Base-by-base conservation (phyloP, 2,329 filamentous ascomycete species). In the Claviceps citrina region DNA sequence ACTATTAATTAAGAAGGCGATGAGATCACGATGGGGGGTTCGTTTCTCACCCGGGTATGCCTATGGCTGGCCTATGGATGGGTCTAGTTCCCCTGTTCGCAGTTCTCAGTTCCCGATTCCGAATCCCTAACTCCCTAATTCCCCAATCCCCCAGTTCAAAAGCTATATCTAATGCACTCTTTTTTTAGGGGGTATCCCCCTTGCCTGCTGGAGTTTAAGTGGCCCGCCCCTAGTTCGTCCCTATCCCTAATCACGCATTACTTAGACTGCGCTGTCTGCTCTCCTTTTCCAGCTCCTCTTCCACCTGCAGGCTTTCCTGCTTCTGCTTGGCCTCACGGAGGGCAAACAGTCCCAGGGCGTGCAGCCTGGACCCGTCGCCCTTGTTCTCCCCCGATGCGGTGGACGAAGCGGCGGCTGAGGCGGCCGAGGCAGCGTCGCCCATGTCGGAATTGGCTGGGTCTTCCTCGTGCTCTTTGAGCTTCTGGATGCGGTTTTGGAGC, bases 401-500 rank as follows among this genome's bases (percentile, higher is more conserved):
- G 30, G 30, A 18, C 8, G 32, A 35, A 7, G 31, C 20, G 76
- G 34, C 94, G 85, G 32, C 8, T 8, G 22, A 33, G n/a, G 25
- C 18, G 18, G 38, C 15, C 3, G 33, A 22, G 12, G 39, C 39
- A 13, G 82, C 73, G 39, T 71, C 71, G 22, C 78, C 76, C 54
- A 87, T 77, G 43, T 79, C 78, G 42, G 83, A 81, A 48, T 84
- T 77, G 44, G 91, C 77, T 5, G 69, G 66, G 48, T 81, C 85
- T 48, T 94, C 86, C 54, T 94, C 87, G 59, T 91, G 81, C 67
- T 93, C 81, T 65, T 86, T 93, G 65, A 98, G 80, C 25, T 83
- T 74, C 59, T 94, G 85, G 65, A 98, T 96, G 47, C 89, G 84
- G 65, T 95, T 95, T 48, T 85, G 78, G 40, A 98, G 76, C 65